Percentiles rank a stretch among this genome's conserved stretches.
Evolutionary conservation across 257 asterid genomes (phyloP).

Genomic region (Scutellaria minor): DNA sequence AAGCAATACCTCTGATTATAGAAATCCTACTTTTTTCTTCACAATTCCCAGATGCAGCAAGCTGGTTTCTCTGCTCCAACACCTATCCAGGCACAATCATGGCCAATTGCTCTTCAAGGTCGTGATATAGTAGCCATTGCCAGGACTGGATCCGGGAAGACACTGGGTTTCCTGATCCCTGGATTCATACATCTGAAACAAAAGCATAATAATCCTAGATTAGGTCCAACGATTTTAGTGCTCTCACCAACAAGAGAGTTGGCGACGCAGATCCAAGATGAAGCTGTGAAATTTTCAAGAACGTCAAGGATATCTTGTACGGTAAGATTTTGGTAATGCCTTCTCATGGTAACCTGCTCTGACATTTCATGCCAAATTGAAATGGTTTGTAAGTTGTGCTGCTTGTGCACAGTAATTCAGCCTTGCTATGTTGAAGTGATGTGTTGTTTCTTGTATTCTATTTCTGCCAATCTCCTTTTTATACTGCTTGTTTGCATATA

Average conservation of each 20-base stretch:
- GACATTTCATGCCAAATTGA: neutral
- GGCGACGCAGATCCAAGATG: conserved; percentile 93
- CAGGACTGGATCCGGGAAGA: conserved; percentile 95
- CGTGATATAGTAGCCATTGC: conserved; percentile 96
- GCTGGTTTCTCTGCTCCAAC: conserved; percentile 97
- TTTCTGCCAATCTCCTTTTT: conserved; percentile 18
- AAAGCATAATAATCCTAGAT: conserved; percentile 57
- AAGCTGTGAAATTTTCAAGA: conserved; percentile 81
- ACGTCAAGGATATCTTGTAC: conserved; percentile 84
- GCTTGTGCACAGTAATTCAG: conserved; percentile 9
- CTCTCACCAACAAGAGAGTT: conserved; percentile 94
- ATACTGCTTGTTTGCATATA: conserved; percentile 1
- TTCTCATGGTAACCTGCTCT: conserved; percentile 15
- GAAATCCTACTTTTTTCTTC: neutral
- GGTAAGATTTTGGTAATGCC: conserved; percentile 50
- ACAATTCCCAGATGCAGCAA: conserved; percentile 62
- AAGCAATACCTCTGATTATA: conserved; percentile 45
- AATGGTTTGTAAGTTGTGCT: conserved; percentile 15
- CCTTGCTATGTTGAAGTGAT: conserved; percentile 14
- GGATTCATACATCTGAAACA: conserved; percentile 78
- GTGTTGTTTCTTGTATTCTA: conserved; percentile 23
- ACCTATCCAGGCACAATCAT: conserved; percentile 95
- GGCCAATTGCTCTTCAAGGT: conserved; percentile 90
- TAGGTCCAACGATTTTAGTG: conserved; percentile 92
- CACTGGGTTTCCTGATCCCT: conserved; percentile 92